phyloP scores from a whole-genome alignment of 306 rosid genomes.

The Fragaria iinumae region DNA sequence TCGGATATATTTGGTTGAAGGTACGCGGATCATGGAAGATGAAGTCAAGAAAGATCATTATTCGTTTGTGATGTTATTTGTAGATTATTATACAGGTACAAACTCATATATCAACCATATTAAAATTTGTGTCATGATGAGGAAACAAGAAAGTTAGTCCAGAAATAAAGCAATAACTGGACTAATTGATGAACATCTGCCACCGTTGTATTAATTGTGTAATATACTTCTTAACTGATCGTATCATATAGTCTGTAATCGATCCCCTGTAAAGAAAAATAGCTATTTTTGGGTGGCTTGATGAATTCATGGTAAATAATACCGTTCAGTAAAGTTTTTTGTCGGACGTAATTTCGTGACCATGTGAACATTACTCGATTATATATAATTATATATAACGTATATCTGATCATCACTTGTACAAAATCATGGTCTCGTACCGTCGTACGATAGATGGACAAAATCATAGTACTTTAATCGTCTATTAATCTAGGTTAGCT shows the following conservation, averaged over 20 bases:
- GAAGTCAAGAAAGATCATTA: neutral
- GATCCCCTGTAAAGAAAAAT: constrained; percentile 31
- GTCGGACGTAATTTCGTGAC: neutral
- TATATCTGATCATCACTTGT: neutral
- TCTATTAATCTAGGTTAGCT: neutral
- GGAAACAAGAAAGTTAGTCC: constrained; percentile 2
- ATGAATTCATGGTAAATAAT: constrained; percentile 10
- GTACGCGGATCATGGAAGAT: neutral
- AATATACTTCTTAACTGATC: neutral
- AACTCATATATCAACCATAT: neutral
- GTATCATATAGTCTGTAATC: constrained; percentile 18
- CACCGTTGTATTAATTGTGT: constrained; percentile 14
- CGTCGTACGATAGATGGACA: too few relatives aligned
- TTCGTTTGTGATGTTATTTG: neutral
- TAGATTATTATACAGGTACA: constrained; percentile 6
- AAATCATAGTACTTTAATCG: too few relatives aligned
- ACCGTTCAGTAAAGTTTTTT: neutral
- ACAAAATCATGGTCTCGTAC: neutral
- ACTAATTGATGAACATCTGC: constrained; percentile 20
- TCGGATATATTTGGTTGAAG: neutral
- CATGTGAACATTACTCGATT: too few relatives aligned
- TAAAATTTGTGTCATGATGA: neutral
- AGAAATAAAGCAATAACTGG: constrained; percentile 9
- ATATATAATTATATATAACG: too few relatives aligned
- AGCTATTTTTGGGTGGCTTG: constrained; percentile 22